Evolutionary conservation across 1,139 yeast species (phyloP).

Genomic region (Kodamaea plutei): DNA sequence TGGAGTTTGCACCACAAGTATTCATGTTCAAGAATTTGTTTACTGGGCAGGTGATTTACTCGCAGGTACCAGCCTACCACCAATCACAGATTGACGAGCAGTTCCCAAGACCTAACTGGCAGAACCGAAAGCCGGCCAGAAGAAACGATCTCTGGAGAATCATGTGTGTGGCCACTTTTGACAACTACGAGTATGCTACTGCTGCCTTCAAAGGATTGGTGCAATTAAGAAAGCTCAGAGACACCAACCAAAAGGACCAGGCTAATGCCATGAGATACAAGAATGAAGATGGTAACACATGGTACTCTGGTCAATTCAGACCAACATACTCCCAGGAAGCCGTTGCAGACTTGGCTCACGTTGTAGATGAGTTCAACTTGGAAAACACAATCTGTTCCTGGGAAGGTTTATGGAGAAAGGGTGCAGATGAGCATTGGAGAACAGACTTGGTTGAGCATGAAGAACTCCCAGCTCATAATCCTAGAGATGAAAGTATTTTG

Average conservation of each 20-base stretch:
- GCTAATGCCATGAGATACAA: slow-evolving; percentile 69
- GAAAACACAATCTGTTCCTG: slow-evolving; percentile 56
- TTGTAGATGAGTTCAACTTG: slow-evolving; percentile 58
- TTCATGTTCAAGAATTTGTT: slow-evolving; percentile 80
- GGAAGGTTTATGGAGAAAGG: slow-evolving; percentile 87
- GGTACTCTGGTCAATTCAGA: slow-evolving; percentile 84
- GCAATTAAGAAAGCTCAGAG: slow-evolving; percentile 70
- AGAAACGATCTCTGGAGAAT: slow-evolving; percentile 90
- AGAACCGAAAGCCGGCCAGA: slow-evolving; percentile 72
- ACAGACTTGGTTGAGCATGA: slow-evolving; percentile 53
- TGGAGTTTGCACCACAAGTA: slow-evolving; percentile 74
- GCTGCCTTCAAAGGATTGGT: slow-evolving; percentile 74
- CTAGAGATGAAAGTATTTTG: slow-evolving; percentile 62
- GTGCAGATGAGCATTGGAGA: slow-evolving; percentile 68
- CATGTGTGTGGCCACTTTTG: slow-evolving; percentile 79
- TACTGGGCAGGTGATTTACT: slow-evolving; percentile 83
- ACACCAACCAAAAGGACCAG: slow-evolving; percentile 51
- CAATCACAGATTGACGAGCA: slow-evolving; percentile 69
- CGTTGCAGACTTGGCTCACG: slow-evolving; percentile 77
- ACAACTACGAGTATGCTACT: slow-evolving; percentile 60
- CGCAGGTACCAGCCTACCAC: slow-evolving; percentile 75
- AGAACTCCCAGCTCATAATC: slow-evolving; percentile 54
- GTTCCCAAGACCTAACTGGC: slow-evolving; percentile 82
- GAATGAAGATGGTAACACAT: slow-evolving; percentile 72
- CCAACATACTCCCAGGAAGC: slow-evolving; percentile 92